Base-by-base conservation (phyloP, 192 early-diverging fungal species). In the Gaertneriomyces semiglobifer region DNA sequence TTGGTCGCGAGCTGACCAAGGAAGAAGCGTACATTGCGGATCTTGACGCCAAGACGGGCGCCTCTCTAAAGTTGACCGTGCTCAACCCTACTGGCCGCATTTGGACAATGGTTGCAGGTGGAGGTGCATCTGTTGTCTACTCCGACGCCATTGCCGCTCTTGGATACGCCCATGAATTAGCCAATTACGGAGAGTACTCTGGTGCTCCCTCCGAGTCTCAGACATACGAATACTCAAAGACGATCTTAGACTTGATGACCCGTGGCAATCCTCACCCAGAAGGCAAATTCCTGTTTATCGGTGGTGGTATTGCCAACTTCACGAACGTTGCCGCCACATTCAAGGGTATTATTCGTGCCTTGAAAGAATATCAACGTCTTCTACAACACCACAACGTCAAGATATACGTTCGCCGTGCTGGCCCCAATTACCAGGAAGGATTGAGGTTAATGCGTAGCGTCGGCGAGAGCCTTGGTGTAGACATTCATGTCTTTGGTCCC, bases 141-240 rank as follows among this genome's bases (percentile, higher is more conserved):
- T 92, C 93, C 39, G 96, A 98, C 77, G 96, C 96, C 42, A 98
- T 98, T 76, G 94, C 96, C n/a, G 93, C 93, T 50, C 87, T 92
- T 47, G 96, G 96, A 41, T 95, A 78, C 61, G 93, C 96, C 5
- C 68, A 86, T 72, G 94, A 98, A 79, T 84, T 98, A 25, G 96
- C 96, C 79, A 98, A 98, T 85, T 98, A 98, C 79, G 96, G 96
- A 73, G 96, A 98, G 81, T 98, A 98, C 87, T 98, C 96, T 55
- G 96, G 96, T 53, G 96, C 96, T 39, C 96, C 96, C 5, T 93
- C 94, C n/a, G 96, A 98, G 79, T 90, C 88, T 33, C 96, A 98
- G 82, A 98, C 96, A 18, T 98, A 97, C 75, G 96, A 98, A 80
- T 98, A 97, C 76, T 93, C 93, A 69, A 96, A 95, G 83, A 98